Conservation (phyloP, 129 eudicot genomes). For the Tagetes erecta region DNA sequence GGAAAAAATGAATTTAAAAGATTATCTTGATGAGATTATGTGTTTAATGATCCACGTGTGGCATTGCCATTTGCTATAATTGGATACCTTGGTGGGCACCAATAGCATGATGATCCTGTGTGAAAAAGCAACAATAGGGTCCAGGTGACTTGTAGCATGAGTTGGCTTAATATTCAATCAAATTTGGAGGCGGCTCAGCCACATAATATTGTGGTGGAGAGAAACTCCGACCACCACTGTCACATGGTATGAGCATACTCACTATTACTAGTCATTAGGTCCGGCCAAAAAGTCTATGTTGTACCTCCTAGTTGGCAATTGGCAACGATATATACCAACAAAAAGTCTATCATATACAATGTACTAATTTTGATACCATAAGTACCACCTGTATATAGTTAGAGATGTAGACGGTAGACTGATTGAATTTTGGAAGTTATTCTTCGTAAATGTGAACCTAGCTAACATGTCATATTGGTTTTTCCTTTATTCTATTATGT, state of each 20-base stretch:
- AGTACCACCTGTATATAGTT: background rate
- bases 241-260: constrained; percentile 21
- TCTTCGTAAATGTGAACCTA: no score
- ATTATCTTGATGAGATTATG: constrained; percentile 30
- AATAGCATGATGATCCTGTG: background rate
- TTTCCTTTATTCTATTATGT: no score
- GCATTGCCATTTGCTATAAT: constrained; percentile 25
- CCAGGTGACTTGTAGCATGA: constrained; percentile 25
- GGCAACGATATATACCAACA: constrained; percentile 22
- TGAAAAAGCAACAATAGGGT: constrained; percentile 17
- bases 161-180: constrained; percentile 23
- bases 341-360: background rate
- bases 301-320: constrained; percentile 23
- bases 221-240: constrained; percentile 31
- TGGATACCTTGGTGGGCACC: constrained; percentile 26
- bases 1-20: constrained; percentile 1
- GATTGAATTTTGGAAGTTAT: no score
- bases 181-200: constrained; percentile 31
- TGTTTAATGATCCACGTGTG: constrained; percentile 21
- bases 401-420: background rate
- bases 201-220: constrained; percentile 49
- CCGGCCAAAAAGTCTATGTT: constrained; percentile 24
- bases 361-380: background rate
- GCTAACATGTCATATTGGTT: no score
- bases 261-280: constrained; percentile 19